Evolutionary conservation across 2,329 filamentous ascomycete species (phyloP).

Genomic region (Aaosphaeria pasadenensis): DNA sequence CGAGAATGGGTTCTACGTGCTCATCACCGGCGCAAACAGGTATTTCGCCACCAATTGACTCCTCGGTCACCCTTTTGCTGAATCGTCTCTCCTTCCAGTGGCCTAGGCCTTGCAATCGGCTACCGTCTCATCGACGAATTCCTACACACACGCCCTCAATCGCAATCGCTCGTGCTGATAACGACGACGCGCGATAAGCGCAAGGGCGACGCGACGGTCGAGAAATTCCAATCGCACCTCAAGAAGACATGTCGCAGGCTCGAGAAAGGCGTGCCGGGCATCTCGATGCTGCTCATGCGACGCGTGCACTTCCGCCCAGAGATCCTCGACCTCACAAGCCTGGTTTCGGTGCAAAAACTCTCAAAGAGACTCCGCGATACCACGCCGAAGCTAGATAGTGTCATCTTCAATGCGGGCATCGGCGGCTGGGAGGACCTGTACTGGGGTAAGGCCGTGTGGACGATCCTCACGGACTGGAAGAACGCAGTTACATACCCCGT

Average conservation of each 20-base stretch:
- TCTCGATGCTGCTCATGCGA: constrained; percentile 38
- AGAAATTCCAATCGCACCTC: constrained; percentile 62
- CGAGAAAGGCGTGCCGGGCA: constrained; percentile 34
- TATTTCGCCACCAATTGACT: constrained; percentile 39
- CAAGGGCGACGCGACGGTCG: constrained; percentile 73
- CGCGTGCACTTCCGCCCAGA: constrained; percentile 55
- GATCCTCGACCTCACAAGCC: constrained; percentile 55
- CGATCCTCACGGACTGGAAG: constrained; percentile 59
- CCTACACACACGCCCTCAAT: constrained; percentile 63
- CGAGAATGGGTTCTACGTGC: constrained; percentile 49
- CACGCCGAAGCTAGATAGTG: constrained; percentile 70
- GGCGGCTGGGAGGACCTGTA: constrained; percentile 81
- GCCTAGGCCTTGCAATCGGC: constrained; percentile 80
- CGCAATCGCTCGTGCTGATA: constrained; percentile 72
- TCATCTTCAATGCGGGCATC: constrained; percentile 85
- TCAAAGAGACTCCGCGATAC: constrained; percentile 51
- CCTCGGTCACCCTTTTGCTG: background rate
- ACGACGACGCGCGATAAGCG: constrained; percentile 74
- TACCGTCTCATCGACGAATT: constrained; percentile 89
- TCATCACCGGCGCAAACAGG: constrained; percentile 88
- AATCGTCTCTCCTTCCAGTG: constrained; percentile 52
- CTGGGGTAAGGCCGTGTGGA: constrained; percentile 60
- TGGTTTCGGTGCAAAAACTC: constrained; percentile 55
- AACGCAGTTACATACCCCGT: constrained; percentile 72
- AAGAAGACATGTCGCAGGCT: constrained; percentile 42